Evolutionary conservation across 768 basidiomycete genomes (phyloP), one percentile per base, ranked within the genome.

Genomic region (Obba rivulosa): DNA sequence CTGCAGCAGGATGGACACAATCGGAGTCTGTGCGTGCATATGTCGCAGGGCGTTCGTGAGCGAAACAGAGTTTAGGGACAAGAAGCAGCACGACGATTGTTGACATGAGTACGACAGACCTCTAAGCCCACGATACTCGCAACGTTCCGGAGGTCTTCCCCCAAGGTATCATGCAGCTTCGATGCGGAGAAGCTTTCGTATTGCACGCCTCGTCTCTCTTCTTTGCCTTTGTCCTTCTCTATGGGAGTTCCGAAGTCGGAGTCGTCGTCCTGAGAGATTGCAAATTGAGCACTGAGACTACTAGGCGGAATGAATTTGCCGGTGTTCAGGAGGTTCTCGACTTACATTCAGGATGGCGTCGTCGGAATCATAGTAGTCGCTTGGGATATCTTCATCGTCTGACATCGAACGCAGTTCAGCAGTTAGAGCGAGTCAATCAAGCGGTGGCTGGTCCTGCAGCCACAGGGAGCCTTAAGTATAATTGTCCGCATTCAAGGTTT

Each of bases 1-100:
- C 28, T 92, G 83, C 46, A 99, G 72, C 3, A 99, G 75, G 25
- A 94, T 72, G 3, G 81, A 76, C 2, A 91, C 92, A 2, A 79
- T 80, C 57, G 79, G 79, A 1, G 68, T 58, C 93, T 94, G 62
- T n/a, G 50, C 10, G 25, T 13, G 40, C 28, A 42, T 17, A 22
- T 24, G 42, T 36, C 40, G 35, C 43, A 25, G 25, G 34, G 28
- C n/a, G n/a, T n/a, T n/a, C n/a, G n/a, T n/a, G n/a, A n/a, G n/a
- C n/a, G n/a, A n/a, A n/a, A n/a, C 36, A 50, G 39, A 38, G 45
- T 43, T 34, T 50, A 45, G 37, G n/a, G 41, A 47, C 22, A 39
- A 10, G 41, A 46, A 23, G 47, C 50, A 31, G 46, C 41, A 34
- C n/a, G 0, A 40, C 4, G 46, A 43, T 38, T 49, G 42, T 37